Evolutionary conservation across 371 early-diverging fungal genomes (phyloP).

Genomic region (Parasitella parasitica): DNA sequence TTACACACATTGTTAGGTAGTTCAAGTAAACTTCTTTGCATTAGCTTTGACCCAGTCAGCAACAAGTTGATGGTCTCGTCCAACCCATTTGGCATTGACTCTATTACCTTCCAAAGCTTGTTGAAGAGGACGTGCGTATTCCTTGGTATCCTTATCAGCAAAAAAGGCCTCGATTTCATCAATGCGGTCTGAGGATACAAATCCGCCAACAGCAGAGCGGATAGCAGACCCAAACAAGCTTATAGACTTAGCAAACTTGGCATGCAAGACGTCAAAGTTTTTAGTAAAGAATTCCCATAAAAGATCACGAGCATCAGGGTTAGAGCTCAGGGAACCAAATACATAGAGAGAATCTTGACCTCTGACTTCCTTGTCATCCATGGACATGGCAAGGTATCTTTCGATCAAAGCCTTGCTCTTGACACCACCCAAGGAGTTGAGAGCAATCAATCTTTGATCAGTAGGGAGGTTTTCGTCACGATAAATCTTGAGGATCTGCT

Average conservation of each 20-base stretch:
- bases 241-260: slow-evolving; percentile 72
- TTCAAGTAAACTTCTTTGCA: slow-evolving; percentile 22
- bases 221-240: slow-evolving; percentile 76
- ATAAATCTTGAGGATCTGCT: slow-evolving; percentile 73
- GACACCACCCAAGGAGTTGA: slow-evolving; percentile 74
- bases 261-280: slow-evolving; percentile 68
- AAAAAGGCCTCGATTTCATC: slow-evolving; percentile 75
- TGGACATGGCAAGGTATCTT: slow-evolving; percentile 61
- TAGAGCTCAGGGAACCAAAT: slow-evolving; percentile 54
- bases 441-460: slow-evolving; percentile 81
- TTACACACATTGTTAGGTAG: background rate
- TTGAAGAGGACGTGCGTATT: slow-evolving; percentile 70
- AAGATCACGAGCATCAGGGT: slow-evolving; percentile 62
- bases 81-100: slow-evolving; percentile 77
- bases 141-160: slow-evolving; percentile 71
- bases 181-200: slow-evolving; percentile 64
- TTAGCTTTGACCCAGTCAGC: slow-evolving; percentile 62
- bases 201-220: slow-evolving; percentile 67
- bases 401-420: slow-evolving; percentile 59
- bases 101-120: slow-evolving; percentile 88
- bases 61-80: slow-evolving; percentile 73
- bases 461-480: slow-evolving; percentile 58
- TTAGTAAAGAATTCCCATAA: slow-evolving; percentile 80
- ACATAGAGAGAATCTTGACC: slow-evolving; percentile 82
- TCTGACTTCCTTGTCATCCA: slow-evolving; percentile 72